phyloP scores from a whole-genome alignment of 192 early-diverging fungal species.

The Rhizophagus sp. region DNA sequence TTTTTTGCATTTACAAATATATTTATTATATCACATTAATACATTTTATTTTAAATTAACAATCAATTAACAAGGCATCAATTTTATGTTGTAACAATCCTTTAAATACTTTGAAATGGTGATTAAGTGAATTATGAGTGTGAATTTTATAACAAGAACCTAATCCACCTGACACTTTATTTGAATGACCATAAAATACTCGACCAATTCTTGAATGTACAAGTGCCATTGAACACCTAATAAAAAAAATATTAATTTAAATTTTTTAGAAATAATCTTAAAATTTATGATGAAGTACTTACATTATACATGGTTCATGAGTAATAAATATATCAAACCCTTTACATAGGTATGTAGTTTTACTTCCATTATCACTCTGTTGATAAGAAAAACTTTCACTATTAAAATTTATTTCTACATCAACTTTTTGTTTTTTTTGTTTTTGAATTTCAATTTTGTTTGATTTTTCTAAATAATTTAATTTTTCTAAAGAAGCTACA shows the following conservation, averaged over 20 bases:
- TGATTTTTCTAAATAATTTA: neutral
- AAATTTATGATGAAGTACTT: constrained; percentile 19
- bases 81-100: constrained; percentile 10
- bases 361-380: constrained; percentile 9
- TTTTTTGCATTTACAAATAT: no score
- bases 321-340: constrained; percentile 80
- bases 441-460: constrained; percentile 15
- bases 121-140: constrained; percentile 67
- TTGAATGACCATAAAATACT: constrained; percentile 74
- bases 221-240: constrained; percentile 86
- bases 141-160: constrained; percentile 71
- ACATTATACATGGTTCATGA: constrained; percentile 90
- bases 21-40: no score
- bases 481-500: constrained; percentile 61
- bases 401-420: neutral
- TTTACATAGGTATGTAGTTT: constrained; percentile 71
- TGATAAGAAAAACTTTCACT: neutral
- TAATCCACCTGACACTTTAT: constrained; percentile 48
- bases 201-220: constrained; percentile 90
- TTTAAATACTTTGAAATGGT: constrained; percentile 65
- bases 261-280: no score
- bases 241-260: constrained; percentile 26
- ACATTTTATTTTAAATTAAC: neutral
- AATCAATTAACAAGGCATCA: constrained; percentile 20
- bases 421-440: constrained; percentile 34